Percentiles rank a stretch among this genome's conserved stretches.
Conservation (phyloP, 2,329 filamentous ascomycete genomes). For the Aphanocladium album region DNA sequence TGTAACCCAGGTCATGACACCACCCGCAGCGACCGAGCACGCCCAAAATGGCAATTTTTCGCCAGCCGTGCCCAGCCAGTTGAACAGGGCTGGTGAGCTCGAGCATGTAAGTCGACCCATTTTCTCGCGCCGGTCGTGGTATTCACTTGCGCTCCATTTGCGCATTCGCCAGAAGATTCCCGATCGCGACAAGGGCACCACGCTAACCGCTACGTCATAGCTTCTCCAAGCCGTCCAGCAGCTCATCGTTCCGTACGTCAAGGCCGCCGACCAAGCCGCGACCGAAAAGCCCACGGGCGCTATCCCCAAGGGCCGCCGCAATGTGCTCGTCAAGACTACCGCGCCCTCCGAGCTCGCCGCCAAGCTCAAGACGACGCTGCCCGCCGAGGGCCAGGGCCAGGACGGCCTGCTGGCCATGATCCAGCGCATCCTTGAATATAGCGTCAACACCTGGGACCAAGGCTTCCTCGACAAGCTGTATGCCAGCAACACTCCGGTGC, state of each 20-base stretch:
- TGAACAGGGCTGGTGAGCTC: constrained; percentile 23
- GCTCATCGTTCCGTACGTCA: constrained; percentile 67
- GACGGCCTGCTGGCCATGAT: constrained; percentile 70
- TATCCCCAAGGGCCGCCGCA: constrained; percentile 38
- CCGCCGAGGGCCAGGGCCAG: constrained; percentile 56
- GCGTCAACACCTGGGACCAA: constrained; percentile 98
- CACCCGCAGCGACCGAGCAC: constrained; percentile 2
- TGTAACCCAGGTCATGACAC: constrained; percentile 1
- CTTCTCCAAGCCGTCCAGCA: constrained; percentile 62
- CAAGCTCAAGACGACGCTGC: constrained; percentile 54
- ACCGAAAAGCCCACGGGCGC: constrained; percentile 47
- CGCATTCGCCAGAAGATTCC: not conserved
- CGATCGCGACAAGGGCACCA: not conserved
- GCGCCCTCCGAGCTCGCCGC: constrained; percentile 53
- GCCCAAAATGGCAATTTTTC: constrained; percentile 7
- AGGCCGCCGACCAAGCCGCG: constrained; percentile 60
- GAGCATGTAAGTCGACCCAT: constrained; percentile 44
- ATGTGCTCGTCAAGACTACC: constrained; percentile 59
- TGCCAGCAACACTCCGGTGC: constrained; percentile 76
- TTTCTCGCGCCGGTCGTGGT: not conserved
- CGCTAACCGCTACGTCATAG: constrained; percentile 34
- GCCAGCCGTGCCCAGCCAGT: not conserved
- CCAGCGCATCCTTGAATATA: constrained; percentile 69
- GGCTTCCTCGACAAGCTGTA: constrained; percentile 96
- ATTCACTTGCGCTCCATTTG: not conserved